phyloP scores from a whole-genome alignment of 1,139 yeast species.

The Yamadazyma pseudoaaseri region DNA sequence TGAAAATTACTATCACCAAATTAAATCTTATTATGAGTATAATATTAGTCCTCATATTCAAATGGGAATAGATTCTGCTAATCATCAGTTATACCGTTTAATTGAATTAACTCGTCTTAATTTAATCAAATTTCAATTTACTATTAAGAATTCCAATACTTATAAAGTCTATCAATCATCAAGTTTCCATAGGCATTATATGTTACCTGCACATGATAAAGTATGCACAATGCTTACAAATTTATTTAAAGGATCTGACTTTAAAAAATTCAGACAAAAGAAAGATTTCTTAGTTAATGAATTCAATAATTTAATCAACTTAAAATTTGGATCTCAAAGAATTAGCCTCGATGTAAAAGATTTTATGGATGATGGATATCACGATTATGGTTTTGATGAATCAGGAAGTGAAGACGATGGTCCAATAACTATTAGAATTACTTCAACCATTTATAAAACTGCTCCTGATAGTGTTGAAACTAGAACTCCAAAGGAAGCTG shows the following conservation, averaged over 20 bases:
- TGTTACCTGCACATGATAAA: background rate
- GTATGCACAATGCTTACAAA: constrained; percentile 6
- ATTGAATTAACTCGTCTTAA: background rate
- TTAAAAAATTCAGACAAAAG: constrained; percentile 17
- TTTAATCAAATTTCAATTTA: constrained; percentile 4
- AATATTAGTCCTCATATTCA: constrained; percentile 1
- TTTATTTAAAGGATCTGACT: constrained; percentile 11
- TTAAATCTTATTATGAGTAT: constrained; percentile 1
- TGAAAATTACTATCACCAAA: constrained; percentile 3
- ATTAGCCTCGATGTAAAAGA: constrained; percentile 17
- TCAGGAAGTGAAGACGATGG: constrained; percentile 17
- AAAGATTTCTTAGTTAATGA: constrained; percentile 27
- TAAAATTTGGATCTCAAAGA: constrained; percentile 10
- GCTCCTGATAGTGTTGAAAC: constrained; percentile 11
- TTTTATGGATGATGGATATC: constrained; percentile 17
- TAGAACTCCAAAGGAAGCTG: constrained; percentile 15
- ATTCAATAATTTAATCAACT: constrained; percentile 25
- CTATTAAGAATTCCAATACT: constrained; percentile 4
- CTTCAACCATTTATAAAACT: constrained; percentile 31
- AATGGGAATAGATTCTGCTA: background rate
- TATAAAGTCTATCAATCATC: constrained; percentile 2
- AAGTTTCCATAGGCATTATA: constrained; percentile 1
- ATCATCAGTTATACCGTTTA: background rate
- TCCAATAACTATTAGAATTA: constrained; percentile 25
- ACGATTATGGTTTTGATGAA: constrained; percentile 13